Conservation (phyloP, 1,284 basidiomycete genomes). For the Trichosporon ovoides region DNA sequence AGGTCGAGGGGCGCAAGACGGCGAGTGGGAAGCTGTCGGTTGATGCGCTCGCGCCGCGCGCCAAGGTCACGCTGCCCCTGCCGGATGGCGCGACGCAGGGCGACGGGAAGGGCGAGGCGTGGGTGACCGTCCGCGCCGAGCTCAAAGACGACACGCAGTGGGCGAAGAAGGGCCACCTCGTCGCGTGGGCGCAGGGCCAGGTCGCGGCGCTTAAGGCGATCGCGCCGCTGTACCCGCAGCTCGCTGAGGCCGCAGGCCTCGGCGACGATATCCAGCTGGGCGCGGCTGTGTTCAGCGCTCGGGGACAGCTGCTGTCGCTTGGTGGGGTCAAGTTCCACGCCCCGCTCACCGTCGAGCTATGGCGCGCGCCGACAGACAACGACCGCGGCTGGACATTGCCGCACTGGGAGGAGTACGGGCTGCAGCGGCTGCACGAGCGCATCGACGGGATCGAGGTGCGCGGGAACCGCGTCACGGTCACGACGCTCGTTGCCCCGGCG, state of each 20-base stretch:
- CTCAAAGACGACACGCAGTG: conserved; percentile 7
- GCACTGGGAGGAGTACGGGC: neutral
- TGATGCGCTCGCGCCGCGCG: neutral
- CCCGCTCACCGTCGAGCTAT: conserved; percentile 15
- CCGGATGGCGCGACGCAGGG: neutral
- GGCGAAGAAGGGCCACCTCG: conserved; percentile 20
- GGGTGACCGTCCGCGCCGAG: conserved; percentile 8
- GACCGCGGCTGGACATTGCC: conserved; percentile 12
- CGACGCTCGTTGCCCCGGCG: conserved; percentile 8
- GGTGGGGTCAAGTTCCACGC: neutral
- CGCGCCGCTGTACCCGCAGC: neutral
- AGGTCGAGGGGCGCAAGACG: conserved; percentile 11
- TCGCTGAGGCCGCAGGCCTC: neutral
- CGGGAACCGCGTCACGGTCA: neutral
- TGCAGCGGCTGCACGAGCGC: conserved; percentile 5
- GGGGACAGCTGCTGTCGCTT: conserved; percentile 13
- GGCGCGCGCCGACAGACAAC: conserved; percentile 28
- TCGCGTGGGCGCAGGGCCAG: conserved; percentile 18
- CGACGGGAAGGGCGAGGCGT: neutral
- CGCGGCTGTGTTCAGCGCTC: conserved; percentile 14
- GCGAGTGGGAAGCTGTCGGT: conserved; percentile 7
- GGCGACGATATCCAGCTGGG: neutral
- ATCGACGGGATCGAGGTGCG: neutral
- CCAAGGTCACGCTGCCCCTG: neutral
- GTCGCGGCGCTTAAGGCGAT: neutral